These are phyloP conservation scores for Iris macrosiphon DNA, from an alignment of 106 monocot species.

Conservation along the genomic window DNA sequence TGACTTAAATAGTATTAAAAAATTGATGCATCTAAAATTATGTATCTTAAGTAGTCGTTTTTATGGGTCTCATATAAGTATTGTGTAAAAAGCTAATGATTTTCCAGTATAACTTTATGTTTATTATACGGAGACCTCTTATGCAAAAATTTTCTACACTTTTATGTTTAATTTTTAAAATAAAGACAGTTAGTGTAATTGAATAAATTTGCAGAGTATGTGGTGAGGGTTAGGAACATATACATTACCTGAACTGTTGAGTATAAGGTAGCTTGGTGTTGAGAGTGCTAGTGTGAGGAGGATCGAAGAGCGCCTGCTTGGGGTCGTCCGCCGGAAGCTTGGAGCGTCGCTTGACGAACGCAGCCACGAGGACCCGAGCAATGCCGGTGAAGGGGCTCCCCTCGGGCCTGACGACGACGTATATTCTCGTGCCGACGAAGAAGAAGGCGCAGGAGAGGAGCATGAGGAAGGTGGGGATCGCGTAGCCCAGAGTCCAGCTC, in stretches of 20 bases:
- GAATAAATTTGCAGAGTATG: neutral
- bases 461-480: conserved; percentile 64
- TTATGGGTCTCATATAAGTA: too few relatives aligned
- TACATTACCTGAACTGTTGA: conserved; percentile 47
- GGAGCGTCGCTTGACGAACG: conserved; percentile 13
- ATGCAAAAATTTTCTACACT: too few relatives aligned
- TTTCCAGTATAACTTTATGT: too few relatives aligned
- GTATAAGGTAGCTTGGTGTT: conserved; percentile 53
- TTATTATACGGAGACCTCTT: too few relatives aligned
- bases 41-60: too few relatives aligned
- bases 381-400: conserved; percentile 66
- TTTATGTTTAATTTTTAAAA: too few relatives aligned
- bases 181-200: too few relatives aligned
- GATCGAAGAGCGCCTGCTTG: conserved; percentile 13
- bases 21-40: too few relatives aligned
- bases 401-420: conserved; percentile 58
- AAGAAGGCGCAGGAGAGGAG: conserved; percentile 48
- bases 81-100: too few relatives aligned
- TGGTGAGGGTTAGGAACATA: neutral
- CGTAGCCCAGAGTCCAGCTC: conserved; percentile 71
- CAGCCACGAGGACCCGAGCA: conserved; percentile 28
- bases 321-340: neutral
- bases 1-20: too few relatives aligned
- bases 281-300: conserved; percentile 13
- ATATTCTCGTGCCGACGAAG: conserved; percentile 51